Conservation (phyloP, 768 basidiomycete genomes). For the Suillus plorans region DNA sequence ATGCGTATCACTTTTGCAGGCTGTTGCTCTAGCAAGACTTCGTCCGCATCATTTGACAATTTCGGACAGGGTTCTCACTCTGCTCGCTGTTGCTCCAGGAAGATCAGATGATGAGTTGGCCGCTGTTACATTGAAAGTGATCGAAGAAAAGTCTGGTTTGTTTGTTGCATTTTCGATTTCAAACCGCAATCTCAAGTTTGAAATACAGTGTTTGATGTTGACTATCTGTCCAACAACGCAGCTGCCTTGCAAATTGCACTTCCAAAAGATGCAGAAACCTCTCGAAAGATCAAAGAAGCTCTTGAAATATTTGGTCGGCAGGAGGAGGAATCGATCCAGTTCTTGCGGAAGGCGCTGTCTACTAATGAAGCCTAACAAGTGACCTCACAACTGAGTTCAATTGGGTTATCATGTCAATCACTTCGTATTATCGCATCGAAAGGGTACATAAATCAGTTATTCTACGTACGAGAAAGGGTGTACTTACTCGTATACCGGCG, state of each 20-base stretch:
- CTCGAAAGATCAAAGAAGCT: conserved; percentile 46
- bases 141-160: neutral
- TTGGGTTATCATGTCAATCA: neutral
- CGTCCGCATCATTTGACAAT: conserved; percentile 45
- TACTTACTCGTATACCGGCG: neutral
- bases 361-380: neutral
- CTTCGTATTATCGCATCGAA: neutral
- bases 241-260: conserved; percentile 37
- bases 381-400: neutral
- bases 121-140: neutral
- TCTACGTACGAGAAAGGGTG: neutral
- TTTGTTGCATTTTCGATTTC: neutral
- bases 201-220: conserved; percentile 15
- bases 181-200: neutral
- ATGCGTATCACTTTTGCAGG: conserved; percentile 24
- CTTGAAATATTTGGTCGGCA: conserved; percentile 42
- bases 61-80: conserved; percentile 36
- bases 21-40: conserved; percentile 41
- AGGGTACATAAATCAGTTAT: neutral
- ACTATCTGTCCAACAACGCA: conserved; percentile 38
- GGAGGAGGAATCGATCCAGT: conserved; percentile 41
- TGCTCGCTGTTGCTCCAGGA: neutral
- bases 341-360: conserved; percentile 15
- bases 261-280: conserved; percentile 36
- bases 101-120: conserved; percentile 10